Base-by-base conservation (phyloP, 139 green algal genomes). In the Zygnema circumcarinatum region DNA sequence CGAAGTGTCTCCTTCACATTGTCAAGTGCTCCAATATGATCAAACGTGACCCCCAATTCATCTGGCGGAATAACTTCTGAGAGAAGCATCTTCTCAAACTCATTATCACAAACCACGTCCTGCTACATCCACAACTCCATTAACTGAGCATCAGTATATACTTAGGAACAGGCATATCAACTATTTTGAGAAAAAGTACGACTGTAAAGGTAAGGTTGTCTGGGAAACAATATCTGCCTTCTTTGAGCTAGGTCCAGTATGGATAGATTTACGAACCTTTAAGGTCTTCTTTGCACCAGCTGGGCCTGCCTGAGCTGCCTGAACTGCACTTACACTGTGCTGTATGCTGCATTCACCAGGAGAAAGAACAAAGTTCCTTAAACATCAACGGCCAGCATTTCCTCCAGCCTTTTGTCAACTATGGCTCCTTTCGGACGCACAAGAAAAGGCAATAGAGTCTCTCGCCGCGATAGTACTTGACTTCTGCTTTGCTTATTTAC, bases 61-160 rank as follows among this genome's bases (percentile, higher is more conserved):
- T 93, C 83, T 0, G 92, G 88, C 0, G 92, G 92, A 81, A 94
- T 94, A 2, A 94, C 92, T 82, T 94, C 92, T 3, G n/a, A 76
- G 52, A 94, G 88, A 75, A 94, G 92, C 83, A 90, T 73, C 86
- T 93, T 93, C 87, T 94, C 92, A 87, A 94, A 94, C n/a, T 94
- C 89, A 52, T 94, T 93, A 69, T 93, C 90, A 22, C 47, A 78
- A n/a, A 39, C 35, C 33, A 94, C 54, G 16, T 94, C 92, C 86
- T 90, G 56, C 79, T 73, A 32, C 31, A 31, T 67, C 67, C 67
- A 42, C 3, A 40, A 38, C 11, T 67, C 79, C 54, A 83, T 42
- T 31, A 81, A 53, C 22, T 35, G 56, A 72, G 56, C 29, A 72
- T 72, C 56, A 80, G 73, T 22, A 25, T 25, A 25, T 80, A 31